Evolutionary conservation across 2,329 filamentous ascomycete genomes (phyloP), one percentile per base, ranked within the genome.

Genomic region (Scedosporium dehoogii): DNA sequence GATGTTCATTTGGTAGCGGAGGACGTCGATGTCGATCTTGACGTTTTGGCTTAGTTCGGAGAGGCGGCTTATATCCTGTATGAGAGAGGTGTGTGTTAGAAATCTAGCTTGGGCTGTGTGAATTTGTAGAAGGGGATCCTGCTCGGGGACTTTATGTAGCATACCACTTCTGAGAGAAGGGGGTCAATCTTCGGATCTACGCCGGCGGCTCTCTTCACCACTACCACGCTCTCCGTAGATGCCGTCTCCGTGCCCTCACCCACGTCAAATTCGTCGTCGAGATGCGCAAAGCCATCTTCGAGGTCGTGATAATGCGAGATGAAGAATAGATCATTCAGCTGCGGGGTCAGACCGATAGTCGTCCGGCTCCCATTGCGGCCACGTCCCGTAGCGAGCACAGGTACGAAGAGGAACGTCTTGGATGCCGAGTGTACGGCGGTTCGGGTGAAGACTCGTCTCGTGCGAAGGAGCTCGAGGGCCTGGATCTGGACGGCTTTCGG

Each of bases 1-100:
- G 44, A 97, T 85, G 73, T 97, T 93, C 79, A 93, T 88, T 63
- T 93, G 82, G 73, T 97, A 97, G 53, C 90, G 85, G 63, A 85
- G 79, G 2, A 97, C 84, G 67, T 97, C 92, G 21, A 92, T 82
- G 63, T 86, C 89, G 27, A 92, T 78, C 48, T 80, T 82, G 14
- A 89, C 85, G 2, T 80, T 70, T 2, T 81, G 76, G 62, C 83
- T 82, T 2, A 85, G 78, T n/a, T 79, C 75, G 3, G 84, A 80
- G 2, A 96, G 77, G 4, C 77, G 75, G 14, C 81, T 78, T 42
- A 96, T 81, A 48, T 85, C 81, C 69, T 81, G 67, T 9, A 67
- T 69, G 63, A 74, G n/a, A 18, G 21, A 4, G n/a, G 14, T 4
- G 23, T 2, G 23, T 25, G 29, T 21, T 23, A 38, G 9, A 58